Base-by-base conservation (phyloP, 78 protist species). In the Blattamonas nauphoetae region DNA sequence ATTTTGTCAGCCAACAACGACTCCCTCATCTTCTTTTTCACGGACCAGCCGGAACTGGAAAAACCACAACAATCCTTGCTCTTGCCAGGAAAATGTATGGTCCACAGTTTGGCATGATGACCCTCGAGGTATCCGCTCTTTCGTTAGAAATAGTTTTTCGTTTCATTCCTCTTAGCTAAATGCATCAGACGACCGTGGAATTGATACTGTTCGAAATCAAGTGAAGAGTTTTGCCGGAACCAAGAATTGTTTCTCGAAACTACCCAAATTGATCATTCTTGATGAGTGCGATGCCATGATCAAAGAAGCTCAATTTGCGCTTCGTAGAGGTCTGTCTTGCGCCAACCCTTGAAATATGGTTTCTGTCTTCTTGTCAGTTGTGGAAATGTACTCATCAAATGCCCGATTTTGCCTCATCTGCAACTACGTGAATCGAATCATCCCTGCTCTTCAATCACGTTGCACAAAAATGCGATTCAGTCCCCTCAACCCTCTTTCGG, bases 21-120 rank as follows among this genome's bases (percentile, higher is more conserved):
- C 89, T 96, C 64, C 98, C 98, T 32, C 98, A 97, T 84, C 85
- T 96, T 63, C 90, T 96, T 35, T 85, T 97, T n/a, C 94, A 96
- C 82, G 99, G 99, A 0, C 98, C 99, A 0, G 96, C 99, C 4
- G 99, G 99, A 4, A 96, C 98, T 0, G 99, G 99, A 6, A 98
- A 98, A 92, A 97, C 99, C 5, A 94, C 98, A 6, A 97, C 98
- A 0, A 94, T 97, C 1, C 90, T 96, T 34, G 99, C 99, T 0
- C 34, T 78, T 0, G 98, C 99, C 32, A 44, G 90, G 11, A 29
- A 92, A 36, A 41, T 98, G 42, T 98, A 94, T 44, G 97, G 97
- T 4, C 78, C 86, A 0, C 6, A 78, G 1, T 92, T 89, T 43
- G 41, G 86, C 1, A 6, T 84, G 64, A 93, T 94, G 94, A 92